These are phyloP conservation scores for Umbelopsis sp. DNA, from an alignment of 371 early-diverging fungal genomes.

Conservation along the genomic window DNA sequence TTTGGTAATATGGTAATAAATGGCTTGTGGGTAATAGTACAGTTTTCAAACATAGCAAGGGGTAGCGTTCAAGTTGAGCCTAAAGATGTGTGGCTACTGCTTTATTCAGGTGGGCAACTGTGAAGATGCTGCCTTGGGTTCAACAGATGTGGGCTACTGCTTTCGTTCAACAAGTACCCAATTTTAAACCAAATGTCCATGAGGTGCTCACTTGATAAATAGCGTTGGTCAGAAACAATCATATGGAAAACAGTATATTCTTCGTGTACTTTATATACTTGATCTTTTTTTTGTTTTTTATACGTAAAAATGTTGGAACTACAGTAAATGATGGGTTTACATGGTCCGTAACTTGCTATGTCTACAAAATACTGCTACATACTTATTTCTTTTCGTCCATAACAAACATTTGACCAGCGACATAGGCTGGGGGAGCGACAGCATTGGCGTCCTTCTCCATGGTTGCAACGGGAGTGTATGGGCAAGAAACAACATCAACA, in stretches of 20 bases:
- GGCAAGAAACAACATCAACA: conserved; percentile 29
- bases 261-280: neutral
- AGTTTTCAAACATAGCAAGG: neutral
- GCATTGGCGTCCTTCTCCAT: conserved; percentile 22
- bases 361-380: conserved; percentile 5
- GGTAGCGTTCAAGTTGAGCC: neutral
- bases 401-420: conserved; percentile 49
- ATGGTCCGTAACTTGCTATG: conserved; percentile 3
- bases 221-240: neutral
- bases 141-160: too few species aligned
- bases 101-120: too few species aligned
- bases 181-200: too few species aligned
- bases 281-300: neutral
- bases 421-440: conserved; percentile 29
- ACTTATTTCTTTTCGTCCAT: conserved; percentile 42
- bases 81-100: too few species aligned
- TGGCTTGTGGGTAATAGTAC: too few species aligned
- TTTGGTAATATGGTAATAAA: too few species aligned
- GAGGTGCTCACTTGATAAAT: neutral
- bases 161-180: too few species aligned
- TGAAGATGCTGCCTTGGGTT: too few species aligned
- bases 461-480: conserved; percentile 23
- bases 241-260: neutral
- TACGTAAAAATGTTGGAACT: neutral
- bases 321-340: neutral